Percentiles rank a stretch among this genome's conserved stretches.
These are phyloP conservation scores for Talaromyces albobiverticillius DNA, from an alignment of 2,329 filamentous ascomycete species.

Conservation along the genomic window DNA sequence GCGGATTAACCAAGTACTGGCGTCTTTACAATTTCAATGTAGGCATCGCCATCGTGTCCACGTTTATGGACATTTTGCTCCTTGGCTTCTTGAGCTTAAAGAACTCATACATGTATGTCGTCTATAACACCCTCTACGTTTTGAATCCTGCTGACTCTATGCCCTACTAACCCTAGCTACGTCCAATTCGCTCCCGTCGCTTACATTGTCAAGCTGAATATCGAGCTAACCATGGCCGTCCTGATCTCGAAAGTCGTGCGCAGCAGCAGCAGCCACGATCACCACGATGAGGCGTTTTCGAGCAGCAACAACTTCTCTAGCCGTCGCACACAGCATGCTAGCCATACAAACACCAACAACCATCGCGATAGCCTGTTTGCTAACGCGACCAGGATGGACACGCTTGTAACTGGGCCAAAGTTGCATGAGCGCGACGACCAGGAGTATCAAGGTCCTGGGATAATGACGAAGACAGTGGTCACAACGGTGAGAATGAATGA, in stretches of 20 bases:
- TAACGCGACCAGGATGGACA: not conserved
- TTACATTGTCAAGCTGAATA: conserved; percentile 7
- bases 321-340: not conserved
- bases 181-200: conserved; percentile 4
- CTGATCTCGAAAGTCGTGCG: conserved; percentile 1
- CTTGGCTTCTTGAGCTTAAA: not conserved
- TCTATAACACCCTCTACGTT: not conserved
- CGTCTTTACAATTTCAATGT: conserved; percentile 4
- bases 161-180: not conserved
- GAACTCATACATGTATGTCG: not conserved
- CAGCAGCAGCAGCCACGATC: not conserved
- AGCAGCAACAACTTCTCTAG: not conserved
- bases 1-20: conserved; percentile 1
- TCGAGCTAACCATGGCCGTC: conserved; percentile 2
- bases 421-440: not conserved
- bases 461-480: not conserved
- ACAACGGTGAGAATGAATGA: not conserved
- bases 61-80: not conserved
- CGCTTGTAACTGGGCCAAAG: not conserved
- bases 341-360: not conserved
- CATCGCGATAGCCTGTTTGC: not conserved
- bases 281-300: not conserved
- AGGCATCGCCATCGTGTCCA: not conserved
- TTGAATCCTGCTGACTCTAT: not conserved
- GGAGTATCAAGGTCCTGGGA: not conserved